Conservation (phyloP, 2,329 filamentous ascomycete genomes). For the Colletotrichum filicis region DNA sequence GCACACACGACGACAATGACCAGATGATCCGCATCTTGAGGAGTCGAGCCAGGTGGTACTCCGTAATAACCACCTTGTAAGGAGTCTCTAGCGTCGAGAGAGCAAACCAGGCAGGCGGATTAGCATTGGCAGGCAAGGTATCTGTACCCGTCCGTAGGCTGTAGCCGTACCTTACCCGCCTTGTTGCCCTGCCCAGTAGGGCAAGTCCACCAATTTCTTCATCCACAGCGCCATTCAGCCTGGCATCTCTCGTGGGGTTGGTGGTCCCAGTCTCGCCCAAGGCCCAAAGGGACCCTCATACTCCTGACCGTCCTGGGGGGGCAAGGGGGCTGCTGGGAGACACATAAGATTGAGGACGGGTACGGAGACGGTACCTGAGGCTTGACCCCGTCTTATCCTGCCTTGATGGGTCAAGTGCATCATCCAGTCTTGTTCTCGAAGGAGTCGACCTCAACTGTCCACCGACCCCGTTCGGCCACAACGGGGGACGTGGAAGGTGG, state of each 20-base stretch:
- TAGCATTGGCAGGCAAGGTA: slow-evolving; percentile 17
- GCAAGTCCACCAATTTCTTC: slow-evolving; percentile 19
- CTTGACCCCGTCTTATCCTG: slow-evolving; percentile 19
- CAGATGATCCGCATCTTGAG: slow-evolving; percentile 20
- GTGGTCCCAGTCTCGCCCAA: neutral
- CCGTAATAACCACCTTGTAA: slow-evolving; percentile 9
- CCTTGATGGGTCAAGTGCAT: slow-evolving; percentile 1
- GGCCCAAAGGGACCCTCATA: neutral
- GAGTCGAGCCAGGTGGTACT: slow-evolving; percentile 10
- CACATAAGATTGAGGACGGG: neutral
- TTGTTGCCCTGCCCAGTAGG: slow-evolving; percentile 26
- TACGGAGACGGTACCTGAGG: slow-evolving; percentile 19
- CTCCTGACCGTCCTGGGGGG: neutral
- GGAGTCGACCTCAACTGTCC: slow-evolving; percentile 18
- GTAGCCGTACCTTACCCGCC: slow-evolving; percentile 3
- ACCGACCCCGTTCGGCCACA: slow-evolving; percentile 17
- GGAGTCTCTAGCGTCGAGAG: neutral
- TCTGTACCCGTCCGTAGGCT: slow-evolving; percentile 8
- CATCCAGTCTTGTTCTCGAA: slow-evolving; percentile 15
- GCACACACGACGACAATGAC: slow-evolving; percentile 4
- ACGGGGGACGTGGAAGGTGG: slow-evolving; percentile 28
- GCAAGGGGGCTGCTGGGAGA: neutral
- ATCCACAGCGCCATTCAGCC: slow-evolving; percentile 4
- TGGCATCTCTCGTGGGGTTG: slow-evolving; percentile 6
- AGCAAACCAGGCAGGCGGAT: slow-evolving; percentile 20